Evolutionary conservation across 495 filamentous ascomycete species (phyloP).

Genomic region (Lophiostoma macrostomum): DNA sequence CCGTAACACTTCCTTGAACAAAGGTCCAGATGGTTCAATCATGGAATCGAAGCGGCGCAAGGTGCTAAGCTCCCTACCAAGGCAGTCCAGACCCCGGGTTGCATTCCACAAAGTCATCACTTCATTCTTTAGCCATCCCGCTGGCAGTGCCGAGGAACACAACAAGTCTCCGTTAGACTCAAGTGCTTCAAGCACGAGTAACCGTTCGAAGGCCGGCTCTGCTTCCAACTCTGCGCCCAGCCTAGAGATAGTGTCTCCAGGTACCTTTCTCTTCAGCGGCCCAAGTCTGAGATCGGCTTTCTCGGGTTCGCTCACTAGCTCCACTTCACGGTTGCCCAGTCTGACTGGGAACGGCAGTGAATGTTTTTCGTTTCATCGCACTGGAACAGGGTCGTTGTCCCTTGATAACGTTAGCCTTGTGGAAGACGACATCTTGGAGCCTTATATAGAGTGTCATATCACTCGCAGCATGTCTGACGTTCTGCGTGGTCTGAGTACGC

Average conservation of each 20-base stretch:
- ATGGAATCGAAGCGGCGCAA: constrained; percentile 9
- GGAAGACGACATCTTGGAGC: constrained; percentile 29
- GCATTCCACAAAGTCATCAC: constrained; percentile 18
- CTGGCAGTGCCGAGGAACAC: background rate
- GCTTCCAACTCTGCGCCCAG: constrained; percentile 16
- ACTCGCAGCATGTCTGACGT: constrained; percentile 28
- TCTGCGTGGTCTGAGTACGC: constrained; percentile 11
- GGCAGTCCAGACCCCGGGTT: constrained; percentile 13
- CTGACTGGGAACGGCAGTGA: constrained; percentile 13
- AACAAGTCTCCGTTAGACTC: background rate
- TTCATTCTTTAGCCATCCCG: constrained; percentile 19
- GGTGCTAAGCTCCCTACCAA: constrained; percentile 11
- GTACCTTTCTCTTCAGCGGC: constrained; percentile 34
- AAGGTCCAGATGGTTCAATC: background rate
- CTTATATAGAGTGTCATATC: constrained; percentile 12
- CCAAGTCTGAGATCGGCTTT: constrained; percentile 25
- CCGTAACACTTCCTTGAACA: background rate
- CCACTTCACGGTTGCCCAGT: constrained; percentile 20
- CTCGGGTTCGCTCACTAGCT: constrained; percentile 14
- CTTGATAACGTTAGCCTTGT: constrained; percentile 6
- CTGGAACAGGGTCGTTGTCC: constrained; percentile 14
- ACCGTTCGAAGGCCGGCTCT: constrained; percentile 1
- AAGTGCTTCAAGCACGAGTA: constrained; percentile 18
- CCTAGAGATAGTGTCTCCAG: constrained; percentile 34
- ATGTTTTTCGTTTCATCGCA: background rate